Base-by-base conservation (phyloP, 2,329 filamentous ascomycete genomes). In the Penicillium sp. region DNA sequence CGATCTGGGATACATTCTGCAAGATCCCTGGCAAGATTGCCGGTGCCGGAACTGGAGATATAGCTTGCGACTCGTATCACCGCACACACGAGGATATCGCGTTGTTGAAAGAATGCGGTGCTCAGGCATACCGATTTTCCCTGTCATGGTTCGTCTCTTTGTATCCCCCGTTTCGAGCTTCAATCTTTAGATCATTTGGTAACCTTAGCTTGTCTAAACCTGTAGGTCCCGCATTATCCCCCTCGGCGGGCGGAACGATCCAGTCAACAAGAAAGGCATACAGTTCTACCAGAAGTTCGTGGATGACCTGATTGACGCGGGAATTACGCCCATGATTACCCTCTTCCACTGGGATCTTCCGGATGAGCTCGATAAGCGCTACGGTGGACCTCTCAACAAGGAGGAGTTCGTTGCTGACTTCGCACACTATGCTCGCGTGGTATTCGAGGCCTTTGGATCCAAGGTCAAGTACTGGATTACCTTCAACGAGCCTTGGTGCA, bases 1-100 rank as follows among this genome's bases (percentile, higher is more conserved):
- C 89, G 61, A 94, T 96, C 74, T 96, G 91, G 91, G 91, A 96
- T 77, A 88, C 84, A n/a, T 96, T 96, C 79, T 93, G 89, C 77
- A 84, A 84, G 61, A 88, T 86, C 53, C 86, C 89, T 7, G 90
- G 90, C 68, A 96, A 94, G 77, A 92, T 94, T 68, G 90, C 90
- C 55, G 89, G 90, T 68, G 88, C 86, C 57, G 86, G 82, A 66
- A 88, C 86, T 43, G 91, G 91, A 52, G 87, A 85, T 51, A 83
- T 90, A 43, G 91, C 91, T 38, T 96, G 91, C 77, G 90, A 96
- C 78, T 93, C 89, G 29, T 96, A 96, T 81, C 87, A 93, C 77
- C 86, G 88, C 53, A 90, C 87, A 50, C 81, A 80, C 39, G 86
- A 91, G 70, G 91, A 96, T 70, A 90, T 96, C 70, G 84, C 81